Percentiles rank a stretch among this genome's conserved stretches.
Evolutionary conservation across 768 basidiomycete genomes (phyloP).

Genomic region (Chalciporus chontae): DNA sequence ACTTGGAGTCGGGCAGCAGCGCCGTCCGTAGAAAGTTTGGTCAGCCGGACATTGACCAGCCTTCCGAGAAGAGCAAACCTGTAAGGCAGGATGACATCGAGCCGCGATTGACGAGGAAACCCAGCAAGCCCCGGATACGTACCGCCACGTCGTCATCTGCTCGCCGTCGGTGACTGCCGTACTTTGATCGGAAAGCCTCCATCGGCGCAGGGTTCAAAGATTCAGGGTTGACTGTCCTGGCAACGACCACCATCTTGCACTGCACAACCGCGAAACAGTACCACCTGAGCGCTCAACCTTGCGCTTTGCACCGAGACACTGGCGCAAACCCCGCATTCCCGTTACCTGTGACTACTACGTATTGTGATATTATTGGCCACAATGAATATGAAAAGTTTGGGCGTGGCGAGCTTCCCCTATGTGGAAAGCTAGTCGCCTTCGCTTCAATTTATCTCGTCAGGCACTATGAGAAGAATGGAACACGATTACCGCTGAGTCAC

Average conservation of each 20-base stretch:
- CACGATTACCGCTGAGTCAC: slow-evolving; percentile 24
- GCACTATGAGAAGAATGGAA: slow-evolving; percentile 27
- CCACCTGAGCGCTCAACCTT: neutral
- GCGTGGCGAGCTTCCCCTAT: slow-evolving; percentile 7
- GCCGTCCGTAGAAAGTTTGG: slow-evolving; percentile 74
- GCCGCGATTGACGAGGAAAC: slow-evolving; percentile 24
- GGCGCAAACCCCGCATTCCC: slow-evolving; percentile 4
- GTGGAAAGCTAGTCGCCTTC: slow-evolving; percentile 19
- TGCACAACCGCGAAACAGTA: neutral
- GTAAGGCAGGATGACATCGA: slow-evolving; percentile 21
- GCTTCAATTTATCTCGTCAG: slow-evolving; percentile 27
- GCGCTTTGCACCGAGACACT: neutral
- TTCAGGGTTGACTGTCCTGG: slow-evolving; percentile 18
- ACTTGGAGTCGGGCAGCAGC: slow-evolving; percentile 76
- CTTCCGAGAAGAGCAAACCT: slow-evolving; percentile 23
- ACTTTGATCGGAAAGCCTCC: slow-evolving; percentile 2
- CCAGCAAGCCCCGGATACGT: slow-evolving; percentile 27
- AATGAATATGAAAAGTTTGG: slow-evolving; percentile 26
- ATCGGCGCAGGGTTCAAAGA: slow-evolving; percentile 6
- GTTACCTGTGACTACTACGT: slow-evolving; percentile 15
- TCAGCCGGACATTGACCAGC: slow-evolving; percentile 45
- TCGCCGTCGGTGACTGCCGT: slow-evolving; percentile 28
- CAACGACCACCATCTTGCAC: slow-evolving; percentile 4
- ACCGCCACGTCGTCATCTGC: slow-evolving; percentile 13
- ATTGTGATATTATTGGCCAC: slow-evolving; percentile 14